A percentile compares a stretch with the other conserved stretches of the same genome.
phyloP scores from a whole-genome alignment of 352 stramenopile genomes.

The Phytopythium litorale region DNA sequence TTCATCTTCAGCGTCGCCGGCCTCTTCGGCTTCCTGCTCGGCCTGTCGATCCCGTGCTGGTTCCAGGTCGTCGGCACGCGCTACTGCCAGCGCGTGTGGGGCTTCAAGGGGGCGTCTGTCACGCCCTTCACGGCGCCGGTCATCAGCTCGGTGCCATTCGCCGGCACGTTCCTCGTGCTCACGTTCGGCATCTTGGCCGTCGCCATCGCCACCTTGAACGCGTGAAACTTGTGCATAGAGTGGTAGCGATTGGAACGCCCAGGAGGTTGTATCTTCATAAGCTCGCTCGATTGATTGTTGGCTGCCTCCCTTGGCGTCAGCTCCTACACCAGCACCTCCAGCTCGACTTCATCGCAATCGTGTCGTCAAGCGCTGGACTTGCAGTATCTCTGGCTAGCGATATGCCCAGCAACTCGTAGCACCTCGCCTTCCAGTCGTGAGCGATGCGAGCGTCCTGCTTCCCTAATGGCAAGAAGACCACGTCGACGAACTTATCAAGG shows the following conservation, averaged over 20 bases:
- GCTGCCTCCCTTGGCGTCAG: no score
- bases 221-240: slow-evolving; percentile 12
- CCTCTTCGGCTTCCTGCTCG: slow-evolving; percentile 75
- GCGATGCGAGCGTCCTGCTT: neutral
- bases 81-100: slow-evolving; percentile 73
- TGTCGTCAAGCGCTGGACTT: neutral
- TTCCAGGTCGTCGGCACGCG: slow-evolving; percentile 81
- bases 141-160: slow-evolving; percentile 65
- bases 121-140: slow-evolving; percentile 65
- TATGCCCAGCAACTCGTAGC: neutral
- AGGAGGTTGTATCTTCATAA: no score
- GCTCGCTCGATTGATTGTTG: no score
- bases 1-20: slow-evolving; percentile 79
- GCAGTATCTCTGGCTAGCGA: neutral
- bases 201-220: slow-evolving; percentile 59
- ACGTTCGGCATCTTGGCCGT: slow-evolving; percentile 71
- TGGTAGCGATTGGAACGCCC: no score
- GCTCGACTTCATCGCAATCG: neutral
- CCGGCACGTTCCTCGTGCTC: slow-evolving; percentile 48
- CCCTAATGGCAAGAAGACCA: neutral
- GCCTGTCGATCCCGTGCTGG: slow-evolving; percentile 77
- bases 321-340: neutral
- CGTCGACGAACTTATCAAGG: neutral
- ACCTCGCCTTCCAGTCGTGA: neutral
- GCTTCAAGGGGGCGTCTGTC: slow-evolving; percentile 57